Base-by-base conservation (phyloP, 2,329 filamentous ascomycete species). In the Neofusicoccum parvum region DNA sequence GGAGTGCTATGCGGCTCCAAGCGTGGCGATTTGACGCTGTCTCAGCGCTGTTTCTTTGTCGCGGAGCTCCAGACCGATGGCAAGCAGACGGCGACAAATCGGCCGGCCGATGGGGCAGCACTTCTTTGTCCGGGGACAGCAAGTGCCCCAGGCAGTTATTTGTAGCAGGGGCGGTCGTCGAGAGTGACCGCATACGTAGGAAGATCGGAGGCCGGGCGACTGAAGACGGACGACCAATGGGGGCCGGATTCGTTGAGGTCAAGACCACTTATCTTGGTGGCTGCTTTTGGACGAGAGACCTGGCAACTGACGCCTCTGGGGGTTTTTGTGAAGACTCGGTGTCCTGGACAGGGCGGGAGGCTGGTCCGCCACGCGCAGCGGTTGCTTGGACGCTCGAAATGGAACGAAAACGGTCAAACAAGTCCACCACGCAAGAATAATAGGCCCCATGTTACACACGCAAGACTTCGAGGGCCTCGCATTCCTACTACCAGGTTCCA, bases 221-320 rank as follows among this genome's bases (percentile, higher is more conserved):
- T 76, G 73, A 76, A 74, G 72, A 74, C 75, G 75, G 76, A 78
- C 41, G 48, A 49, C 48, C 76, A 78, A 78, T 77, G 75, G 69
- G 70, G 68, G 69, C 75, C 74, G 75, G 73, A 76, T 77, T 69
- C 72, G 75, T 76, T 68, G 70, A 72, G 70, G 71, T 68, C 70
- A 73, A 69, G 68, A 67, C 68, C 71, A 68, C 70, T 73, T 74
- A 70, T 71, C 59, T 66, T 66, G 66, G 64, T 68, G 73, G 64
- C 75, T 76, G 75, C 69, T 78, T 78, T 75, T 74, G 73, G 72
- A 65, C n/a, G 62, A 62, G 64, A 65, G 45, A 51, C 46, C 64
- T 65, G 46, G 46, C 46, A 45, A 54, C 48, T 60, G 63, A 50
- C 53, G 63, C 49, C 53, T 59, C 53, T 58, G 48, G 46, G 48